Conservation (phyloP, 2,329 filamentous ascomycete genomes). For the Botrytis porri region DNA sequence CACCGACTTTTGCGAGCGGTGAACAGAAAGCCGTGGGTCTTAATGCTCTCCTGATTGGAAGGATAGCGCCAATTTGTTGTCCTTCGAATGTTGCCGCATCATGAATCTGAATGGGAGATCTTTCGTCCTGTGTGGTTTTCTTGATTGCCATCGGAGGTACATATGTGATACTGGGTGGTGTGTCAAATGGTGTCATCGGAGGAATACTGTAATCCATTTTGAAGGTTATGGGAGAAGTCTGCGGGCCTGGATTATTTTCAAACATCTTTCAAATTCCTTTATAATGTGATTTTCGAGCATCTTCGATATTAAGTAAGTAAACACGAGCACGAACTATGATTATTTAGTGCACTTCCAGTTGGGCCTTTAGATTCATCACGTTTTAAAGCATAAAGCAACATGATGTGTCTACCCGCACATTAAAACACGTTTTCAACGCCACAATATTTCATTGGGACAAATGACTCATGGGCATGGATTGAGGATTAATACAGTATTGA, state of each 20-base stretch:
- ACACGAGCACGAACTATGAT: background rate
- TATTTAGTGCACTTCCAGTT: background rate
- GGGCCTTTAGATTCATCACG: background rate
- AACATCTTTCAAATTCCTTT: background rate
- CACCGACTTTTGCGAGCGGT: background rate
- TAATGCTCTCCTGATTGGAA: slow-evolving; percentile 2
- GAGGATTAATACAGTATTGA: background rate
- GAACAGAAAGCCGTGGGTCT: background rate
- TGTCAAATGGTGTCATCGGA: background rate
- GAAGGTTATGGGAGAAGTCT: background rate
- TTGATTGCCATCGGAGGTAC: background rate
- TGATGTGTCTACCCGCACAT: background rate
- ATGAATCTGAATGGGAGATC: background rate
- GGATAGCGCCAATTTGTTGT: slow-evolving; percentile 1
- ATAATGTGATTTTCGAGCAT: background rate
- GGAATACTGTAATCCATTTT: slow-evolving; percentile 2
- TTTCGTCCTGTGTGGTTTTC: background rate
- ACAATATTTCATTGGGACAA: background rate
- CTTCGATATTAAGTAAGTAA: background rate
- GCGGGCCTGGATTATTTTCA: background rate
- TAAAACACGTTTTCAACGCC: background rate
- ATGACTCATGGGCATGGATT: background rate
- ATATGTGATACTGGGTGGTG: background rate
- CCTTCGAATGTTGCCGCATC: slow-evolving; percentile 5
- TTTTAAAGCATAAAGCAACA: background rate